Percentiles rank a stretch among this genome's conserved stretches.
Evolutionary conservation across 768 basidiomycete genomes (phyloP).

Genomic region (Ramaria rubella): DNA sequence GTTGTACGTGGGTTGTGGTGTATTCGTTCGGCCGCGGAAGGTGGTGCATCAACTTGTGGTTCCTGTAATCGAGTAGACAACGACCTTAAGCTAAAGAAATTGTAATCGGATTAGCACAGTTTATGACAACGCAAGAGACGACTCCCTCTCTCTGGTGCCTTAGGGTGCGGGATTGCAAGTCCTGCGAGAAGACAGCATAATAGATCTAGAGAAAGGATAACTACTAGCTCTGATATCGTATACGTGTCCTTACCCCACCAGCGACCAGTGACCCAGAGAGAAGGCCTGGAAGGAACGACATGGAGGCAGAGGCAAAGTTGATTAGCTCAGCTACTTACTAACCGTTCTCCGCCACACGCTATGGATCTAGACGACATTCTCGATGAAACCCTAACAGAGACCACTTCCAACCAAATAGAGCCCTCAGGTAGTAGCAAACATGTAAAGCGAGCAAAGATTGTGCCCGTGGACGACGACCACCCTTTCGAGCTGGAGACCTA

Average conservation of each 20-base stretch:
- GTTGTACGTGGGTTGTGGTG: slow-evolving; percentile 39
- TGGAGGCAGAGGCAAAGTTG: slow-evolving; percentile 17
- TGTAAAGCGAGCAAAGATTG: slow-evolving; percentile 1
- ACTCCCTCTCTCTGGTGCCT: slow-evolving; percentile 43
- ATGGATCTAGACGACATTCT: slow-evolving; percentile 9
- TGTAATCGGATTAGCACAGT: not conserved
- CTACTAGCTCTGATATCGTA: not conserved
- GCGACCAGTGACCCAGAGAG: slow-evolving; percentile 64
- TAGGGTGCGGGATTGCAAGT: slow-evolving; percentile 46
- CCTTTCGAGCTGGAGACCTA: slow-evolving; percentile 85
- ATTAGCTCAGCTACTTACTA: not conserved
- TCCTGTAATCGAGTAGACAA: slow-evolving; percentile 47
- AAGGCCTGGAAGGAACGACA: slow-evolving; percentile 60
- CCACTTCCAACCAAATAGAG: not conserved
- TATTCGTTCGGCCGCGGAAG: slow-evolving; percentile 49
- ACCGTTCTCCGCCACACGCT: not conserved
- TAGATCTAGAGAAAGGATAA: slow-evolving; percentile 40
- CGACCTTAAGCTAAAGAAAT: slow-evolving; percentile 37
- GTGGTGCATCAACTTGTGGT: slow-evolving; percentile 43
- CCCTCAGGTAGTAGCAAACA: not conserved
- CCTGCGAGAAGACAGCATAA: slow-evolving; percentile 51
- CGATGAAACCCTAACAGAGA: not conserved
- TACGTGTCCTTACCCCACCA: slow-evolving; percentile 45
- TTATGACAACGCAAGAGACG: not conserved
- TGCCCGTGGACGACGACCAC: slow-evolving; percentile 63